Evolutionary conservation across 768 basidiomycete genomes (phyloP), one percentile per base, ranked within the genome.

Genomic region (Boletus sensibilis): DNA sequence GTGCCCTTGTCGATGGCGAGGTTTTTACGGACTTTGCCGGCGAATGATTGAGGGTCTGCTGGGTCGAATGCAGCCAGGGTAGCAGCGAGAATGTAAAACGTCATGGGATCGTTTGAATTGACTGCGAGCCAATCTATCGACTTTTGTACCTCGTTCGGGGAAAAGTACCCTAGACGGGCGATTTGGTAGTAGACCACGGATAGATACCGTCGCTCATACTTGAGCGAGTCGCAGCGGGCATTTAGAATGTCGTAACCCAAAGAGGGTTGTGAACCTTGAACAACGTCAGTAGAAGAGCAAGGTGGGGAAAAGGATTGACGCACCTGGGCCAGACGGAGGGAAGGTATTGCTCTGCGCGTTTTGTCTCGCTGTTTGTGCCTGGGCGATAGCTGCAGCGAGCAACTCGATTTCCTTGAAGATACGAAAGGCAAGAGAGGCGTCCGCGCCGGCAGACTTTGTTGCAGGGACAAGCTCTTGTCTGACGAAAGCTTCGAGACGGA

Each of bases 101-200:
- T 80, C 75, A 90, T 82, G 20, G 84, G 70, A 58, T 92, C 87
- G 48, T 82, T 82, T n/a, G 85, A 78, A 60, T 85, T 82, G 23
- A 72, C 69, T 18, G 81, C 75, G 9, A 93, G 77, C 87, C 92
- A 91, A 48, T 90, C 84, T n/a, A 90, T 73, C 27, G 88, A 72
- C 41, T 71, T 72, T 62, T 82, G 82, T 25, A 92, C 69, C 60
- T 93, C 91, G 53, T 70, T 73, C 0, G 83, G 75, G 1, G 79
- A 75, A 40, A 92, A 70, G 62, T 79, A 79, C 1, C 87, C 89
- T 43, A 86, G 73, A 29, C 86, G 81, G 20, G 84, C 79, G 52
- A 92, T 74, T 25, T 82, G 74, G 68, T 80, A 84, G 35, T 91
- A 77, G 14, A 82, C 77, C n/a, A 79, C 77, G 20, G 84, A 83